Evolutionary conservation across 495 filamentous ascomycete species (phyloP).

Genomic region (Neurospora sp.): DNA sequence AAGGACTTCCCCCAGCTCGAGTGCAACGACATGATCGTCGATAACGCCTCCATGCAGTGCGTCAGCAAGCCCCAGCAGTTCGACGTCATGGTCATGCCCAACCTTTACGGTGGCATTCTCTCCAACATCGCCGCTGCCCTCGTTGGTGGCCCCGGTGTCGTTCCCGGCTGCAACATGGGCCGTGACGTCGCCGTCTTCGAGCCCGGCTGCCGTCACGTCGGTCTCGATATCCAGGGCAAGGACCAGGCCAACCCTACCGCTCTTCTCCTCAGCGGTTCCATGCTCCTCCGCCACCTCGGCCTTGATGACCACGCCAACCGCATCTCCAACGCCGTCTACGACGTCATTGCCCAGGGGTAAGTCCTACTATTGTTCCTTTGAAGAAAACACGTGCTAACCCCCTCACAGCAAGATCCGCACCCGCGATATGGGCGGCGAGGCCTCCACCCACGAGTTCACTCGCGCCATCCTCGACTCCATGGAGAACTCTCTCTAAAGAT

Average conservation of each 20-base stretch:
- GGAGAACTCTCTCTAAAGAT: slow-evolving; percentile 45
- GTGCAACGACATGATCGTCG: slow-evolving; percentile 98
- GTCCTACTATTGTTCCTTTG: slow-evolving; percentile 20
- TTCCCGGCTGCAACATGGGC: slow-evolving; percentile 98
- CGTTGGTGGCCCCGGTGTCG: slow-evolving; percentile 94
- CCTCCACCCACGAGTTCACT: slow-evolving; percentile 90
- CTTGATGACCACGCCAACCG: slow-evolving; percentile 96
- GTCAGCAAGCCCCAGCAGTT: slow-evolving; percentile 94
- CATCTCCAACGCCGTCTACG: slow-evolving; percentile 94
- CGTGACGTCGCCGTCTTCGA: slow-evolving; percentile 97
- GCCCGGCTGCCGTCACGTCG: slow-evolving; percentile 96
- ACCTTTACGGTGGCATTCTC: slow-evolving; percentile 96
- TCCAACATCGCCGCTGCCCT: slow-evolving; percentile 98
- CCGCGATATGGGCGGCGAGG: slow-evolving; percentile 86
- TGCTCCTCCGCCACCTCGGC: slow-evolving; percentile 92
- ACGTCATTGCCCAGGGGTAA: slow-evolving; percentile 90
- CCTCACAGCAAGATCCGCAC: slow-evolving; percentile 64
- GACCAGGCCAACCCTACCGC: slow-evolving; percentile 98
- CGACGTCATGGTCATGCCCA: slow-evolving; percentile 99
- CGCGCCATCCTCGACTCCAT: slow-evolving; percentile 86
- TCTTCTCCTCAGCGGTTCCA: slow-evolving; percentile 85
- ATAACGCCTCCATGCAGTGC: slow-evolving; percentile 99
- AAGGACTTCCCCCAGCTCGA: slow-evolving; percentile 90
- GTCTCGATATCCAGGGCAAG: slow-evolving; percentile 97
- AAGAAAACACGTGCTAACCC: slow-evolving; percentile 18